phyloP scores from a whole-genome alignment of 2,329 filamentous ascomycete species.

The Trichoderma cornu-damae region DNA sequence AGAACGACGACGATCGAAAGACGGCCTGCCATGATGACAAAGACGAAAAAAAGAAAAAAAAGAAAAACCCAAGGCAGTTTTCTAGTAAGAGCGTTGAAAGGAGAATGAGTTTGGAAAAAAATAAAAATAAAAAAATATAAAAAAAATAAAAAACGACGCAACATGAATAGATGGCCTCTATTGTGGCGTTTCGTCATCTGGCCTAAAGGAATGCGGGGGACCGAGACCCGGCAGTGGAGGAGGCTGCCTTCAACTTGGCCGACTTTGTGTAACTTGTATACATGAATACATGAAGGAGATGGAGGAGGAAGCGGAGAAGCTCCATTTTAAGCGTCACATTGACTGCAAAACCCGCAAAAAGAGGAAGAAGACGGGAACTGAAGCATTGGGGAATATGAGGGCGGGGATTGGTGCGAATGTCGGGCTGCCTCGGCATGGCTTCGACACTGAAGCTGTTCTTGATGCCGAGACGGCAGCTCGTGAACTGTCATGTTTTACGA shows the following conservation, averaged over 20 bases:
- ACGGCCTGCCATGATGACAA: constrained; percentile 14
- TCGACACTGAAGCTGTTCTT: too few relatives aligned
- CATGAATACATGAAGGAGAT: too few relatives aligned
- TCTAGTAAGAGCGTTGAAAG: too few relatives aligned
- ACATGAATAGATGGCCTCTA: background rate
- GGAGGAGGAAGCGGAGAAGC: background rate
- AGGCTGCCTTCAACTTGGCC: background rate
- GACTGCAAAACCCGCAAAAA: background rate
- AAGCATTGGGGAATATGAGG: background rate
- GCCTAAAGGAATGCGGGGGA: background rate
- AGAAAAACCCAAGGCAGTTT: too few relatives aligned
- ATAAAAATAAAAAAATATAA: background rate
- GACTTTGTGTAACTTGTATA: background rate
- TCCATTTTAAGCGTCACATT: background rate
- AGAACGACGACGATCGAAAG: constrained; percentile 6
- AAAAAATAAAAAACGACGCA: background rate
- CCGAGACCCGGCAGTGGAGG: background rate
- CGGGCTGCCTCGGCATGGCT: background rate
- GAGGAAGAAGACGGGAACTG: background rate
- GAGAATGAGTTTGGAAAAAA: too few relatives aligned
- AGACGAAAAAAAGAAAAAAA: too few relatives aligned
- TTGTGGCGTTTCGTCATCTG: background rate
- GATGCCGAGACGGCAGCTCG: background rate
- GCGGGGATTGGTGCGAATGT: background rate
- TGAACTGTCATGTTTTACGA: background rate